Base-by-base conservation (phyloP, 371 early-diverging fungal species). In the Actinomucor elegans region DNA sequence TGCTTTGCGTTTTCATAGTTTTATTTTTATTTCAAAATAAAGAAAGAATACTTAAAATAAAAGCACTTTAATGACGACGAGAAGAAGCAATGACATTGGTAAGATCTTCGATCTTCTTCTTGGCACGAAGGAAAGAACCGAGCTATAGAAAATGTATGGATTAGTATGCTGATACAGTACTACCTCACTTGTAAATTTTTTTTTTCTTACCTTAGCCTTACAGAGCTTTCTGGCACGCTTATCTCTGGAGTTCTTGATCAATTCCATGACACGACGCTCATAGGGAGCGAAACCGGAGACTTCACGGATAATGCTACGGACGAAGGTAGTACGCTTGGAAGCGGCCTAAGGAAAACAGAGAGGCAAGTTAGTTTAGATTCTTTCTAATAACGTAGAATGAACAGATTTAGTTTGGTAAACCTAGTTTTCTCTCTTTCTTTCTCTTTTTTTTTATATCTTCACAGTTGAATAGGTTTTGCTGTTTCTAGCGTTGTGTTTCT, bases 171-270 rank as follows among this genome's bases (percentile, higher is more conserved):
- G 17, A 48, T 44, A 11, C 12, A n/a, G 5, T 18, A 24, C 4
- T 24, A 42, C 18, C 41, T 21, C 11, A 88, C 89, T 71, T 41
- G n/a, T n/a, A n/a, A 70, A 72, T 93, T 83, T 78, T 93, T 89
- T 93, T 93, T 66, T 91, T 58, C 85, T 64, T 86, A 93, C 90
- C 77, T 96, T 91, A 86, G 87, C 89, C 92, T 99, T 99, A 71
- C 97, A 94, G 57, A 99, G 89, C 89, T 94, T 94, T 80, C 94
- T 91, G 64, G 99, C 99, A 76, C 99, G 92, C 96, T 99, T 99
- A 80, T 99, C 99, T 84, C 93, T 95, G 84, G 93, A 92, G 94
- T 97, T 97, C 91, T 96, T 97, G 79, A 99, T 83, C 92, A 99
- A 87, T 87, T 99, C 99, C 95, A 99, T 95, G 67, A 97, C 90